Conservation (phyloP, 257 asterid species). For the Vinca minor region DNA sequence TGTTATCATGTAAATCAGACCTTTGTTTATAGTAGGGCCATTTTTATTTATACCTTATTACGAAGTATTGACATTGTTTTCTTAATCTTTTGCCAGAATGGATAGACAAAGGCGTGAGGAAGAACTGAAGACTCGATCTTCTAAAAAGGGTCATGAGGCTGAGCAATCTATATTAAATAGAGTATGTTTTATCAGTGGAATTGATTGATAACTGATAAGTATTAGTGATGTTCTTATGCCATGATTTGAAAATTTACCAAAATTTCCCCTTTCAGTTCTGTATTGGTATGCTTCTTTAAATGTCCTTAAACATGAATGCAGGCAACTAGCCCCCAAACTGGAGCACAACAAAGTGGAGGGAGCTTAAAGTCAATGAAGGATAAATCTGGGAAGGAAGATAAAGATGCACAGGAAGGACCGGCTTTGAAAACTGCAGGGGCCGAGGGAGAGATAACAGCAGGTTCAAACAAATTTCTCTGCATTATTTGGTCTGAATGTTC, state of each 20-base stretch:
- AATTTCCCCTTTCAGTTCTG: background rate
- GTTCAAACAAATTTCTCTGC: constrained; percentile 38
- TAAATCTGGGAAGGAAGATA: constrained; percentile 59
- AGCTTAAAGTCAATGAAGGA: constrained; percentile 87
- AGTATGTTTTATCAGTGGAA: constrained; percentile 29
- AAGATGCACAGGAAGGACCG: constrained; percentile 71
- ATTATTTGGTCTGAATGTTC: too few species aligned
- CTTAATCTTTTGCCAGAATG: constrained; percentile 50
- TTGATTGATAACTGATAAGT: background rate
- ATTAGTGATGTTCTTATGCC: constrained; percentile 4
- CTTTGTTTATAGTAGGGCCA: background rate
- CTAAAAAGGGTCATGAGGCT: constrained; percentile 68
- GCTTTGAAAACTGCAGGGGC: constrained; percentile 81
- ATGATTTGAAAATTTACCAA: constrained; percentile 1
- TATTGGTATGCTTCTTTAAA: background rate
- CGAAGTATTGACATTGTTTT: too few species aligned
- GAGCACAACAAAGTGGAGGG: constrained; percentile 70
- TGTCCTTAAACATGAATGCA: constrained; percentile 8
- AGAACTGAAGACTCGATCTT: constrained; percentile 73
- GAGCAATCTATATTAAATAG: constrained; percentile 73
- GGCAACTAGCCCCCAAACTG: constrained; percentile 96
- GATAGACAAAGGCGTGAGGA: constrained; percentile 96
- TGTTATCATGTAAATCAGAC: background rate
- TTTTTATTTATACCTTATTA: background rate
- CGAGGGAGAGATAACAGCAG: constrained; percentile 96